Percentiles rank a stretch among this genome's conserved stretches.
Conservation (phyloP, 257 asterid species). For the Linaria vulgaris region DNA sequence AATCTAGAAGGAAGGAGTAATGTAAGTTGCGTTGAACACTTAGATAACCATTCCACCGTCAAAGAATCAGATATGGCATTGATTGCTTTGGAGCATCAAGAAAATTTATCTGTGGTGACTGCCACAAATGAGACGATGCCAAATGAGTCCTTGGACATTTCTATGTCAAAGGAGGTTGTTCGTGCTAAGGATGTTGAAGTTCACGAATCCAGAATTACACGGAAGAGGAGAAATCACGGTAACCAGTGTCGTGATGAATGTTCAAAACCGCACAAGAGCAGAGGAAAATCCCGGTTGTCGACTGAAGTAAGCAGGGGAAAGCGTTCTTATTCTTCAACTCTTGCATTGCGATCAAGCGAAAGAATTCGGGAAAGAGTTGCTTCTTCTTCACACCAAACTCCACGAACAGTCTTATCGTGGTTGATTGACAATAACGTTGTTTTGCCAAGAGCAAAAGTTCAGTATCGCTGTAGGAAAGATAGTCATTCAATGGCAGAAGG, state of each 20-base stretch:
- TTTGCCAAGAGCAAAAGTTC: constrained; percentile 66
- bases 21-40: constrained; percentile 15
- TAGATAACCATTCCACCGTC: constrained; percentile 19
- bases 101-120: not conserved
- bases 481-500: constrained; percentile 54
- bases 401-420: constrained; percentile 72
- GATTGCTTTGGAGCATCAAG: constrained; percentile 21
- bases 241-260: constrained; percentile 23
- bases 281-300: constrained; percentile 30
- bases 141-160: constrained; percentile 18
- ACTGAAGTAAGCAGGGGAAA: constrained; percentile 28
- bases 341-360: constrained; percentile 45
- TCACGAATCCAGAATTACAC: constrained; percentile 21
- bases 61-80: constrained; percentile 32
- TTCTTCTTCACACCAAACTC: constrained; percentile 47
- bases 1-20: constrained; percentile 17
- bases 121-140: constrained; percentile 17
- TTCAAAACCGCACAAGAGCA: constrained; percentile 31
- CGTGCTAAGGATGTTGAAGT: constrained; percentile 27
- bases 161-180: constrained; percentile 30
- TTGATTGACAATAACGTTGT: constrained; percentile 71
- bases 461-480: constrained; percentile 41
- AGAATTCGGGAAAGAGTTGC: constrained; percentile 43
- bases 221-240: constrained; percentile 37
- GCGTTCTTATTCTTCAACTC: constrained; percentile 31